Base-by-base conservation (phyloP, 2,329 filamentous ascomycete genomes). In the Penicillium sclerotigenum region DNA sequence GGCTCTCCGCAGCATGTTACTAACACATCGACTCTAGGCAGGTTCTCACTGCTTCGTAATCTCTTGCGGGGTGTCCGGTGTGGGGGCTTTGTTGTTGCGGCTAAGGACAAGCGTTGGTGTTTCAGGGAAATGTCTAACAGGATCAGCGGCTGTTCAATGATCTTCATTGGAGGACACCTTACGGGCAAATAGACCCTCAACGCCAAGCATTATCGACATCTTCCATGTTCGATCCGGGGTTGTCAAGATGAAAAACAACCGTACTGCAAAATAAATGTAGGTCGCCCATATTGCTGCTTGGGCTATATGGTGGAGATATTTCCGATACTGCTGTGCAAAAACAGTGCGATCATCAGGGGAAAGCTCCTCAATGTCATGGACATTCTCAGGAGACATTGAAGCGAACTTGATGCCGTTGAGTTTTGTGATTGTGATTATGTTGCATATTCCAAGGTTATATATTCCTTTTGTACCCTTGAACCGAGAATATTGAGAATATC, bases 1-100 rank as follows among this genome's bases (percentile, higher is more conserved):
- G 82, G 78, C 63, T 86, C 83, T 14, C 80, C 80, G 56, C 83
- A 86, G 70, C 80, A 83, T 1, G 83, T 82, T 5, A 86, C 68
- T 46, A 85, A 77, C 2, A 83, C 74, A 59, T 86, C 83, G 4
- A 86, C 80, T 11, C 29, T 57, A 1, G 80, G 80, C 0, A 83
- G 80, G 4, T 79, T 76, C 2, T 79, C 71, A 11, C 77, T 72
- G 7, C 64, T 59, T 11, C 50, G 54, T 9, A 71, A 46, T 29
- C 68, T 64, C 47, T 63, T 61, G 4, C 67, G 61, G 6, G 56
- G 56, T 5, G 51, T 47, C 26, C 42, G 42, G 3, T 52, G 14
- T 3, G 36, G 20, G n/a, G 56, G 50, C 9, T 50, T 55, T 31
- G 52, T 52, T 18, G 60, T 60, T 7, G 64, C 62, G 20, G 58